Evolutionary conservation across 805 yeast genomes (phyloP).

Genomic region (Candida vartiovaarae): DNA sequence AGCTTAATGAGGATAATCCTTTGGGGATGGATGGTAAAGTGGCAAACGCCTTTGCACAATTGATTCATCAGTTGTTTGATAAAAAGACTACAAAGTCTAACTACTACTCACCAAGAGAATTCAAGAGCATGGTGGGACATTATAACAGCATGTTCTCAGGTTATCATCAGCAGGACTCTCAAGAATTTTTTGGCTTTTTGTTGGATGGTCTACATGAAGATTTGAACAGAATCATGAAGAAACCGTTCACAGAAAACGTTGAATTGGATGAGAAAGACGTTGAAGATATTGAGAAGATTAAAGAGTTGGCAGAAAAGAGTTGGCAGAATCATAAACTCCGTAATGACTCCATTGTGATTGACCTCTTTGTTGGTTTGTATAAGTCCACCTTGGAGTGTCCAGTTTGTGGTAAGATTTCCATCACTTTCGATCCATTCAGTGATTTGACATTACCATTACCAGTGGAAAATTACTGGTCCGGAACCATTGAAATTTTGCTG

Average conservation of each 20-base stretch:
- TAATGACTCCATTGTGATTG: conserved; percentile 79
- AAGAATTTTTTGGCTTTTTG: conserved; percentile 81
- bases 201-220: conserved; percentile 91
- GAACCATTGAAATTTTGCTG: conserved; percentile 57
- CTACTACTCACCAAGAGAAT: conserved; percentile 51
- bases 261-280: conserved; percentile 62
- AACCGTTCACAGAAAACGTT: conserved; percentile 87
- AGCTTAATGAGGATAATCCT: conserved; percentile 72
- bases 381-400: conserved; percentile 90
- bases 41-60: conserved; percentile 65
- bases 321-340: conserved; percentile 77
- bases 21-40: conserved; percentile 80
- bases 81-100: conserved; percentile 13
- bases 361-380: conserved; percentile 84
- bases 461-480: conserved; percentile 63
- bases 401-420: conserved; percentile 64
- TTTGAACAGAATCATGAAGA: conserved; percentile 69
- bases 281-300: conserved; percentile 43
- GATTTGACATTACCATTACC: conserved; percentile 90
- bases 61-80: conserved; percentile 54
- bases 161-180: conserved; percentile 87
- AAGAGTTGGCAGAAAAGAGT: conserved; percentile 60
- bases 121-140: conserved; percentile 72
- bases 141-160: conserved; percentile 75
- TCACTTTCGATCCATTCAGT: conserved; percentile 91